Conservation (phyloP, 2,329 filamentous ascomycete species). For the Talaromyces islandicus region DNA sequence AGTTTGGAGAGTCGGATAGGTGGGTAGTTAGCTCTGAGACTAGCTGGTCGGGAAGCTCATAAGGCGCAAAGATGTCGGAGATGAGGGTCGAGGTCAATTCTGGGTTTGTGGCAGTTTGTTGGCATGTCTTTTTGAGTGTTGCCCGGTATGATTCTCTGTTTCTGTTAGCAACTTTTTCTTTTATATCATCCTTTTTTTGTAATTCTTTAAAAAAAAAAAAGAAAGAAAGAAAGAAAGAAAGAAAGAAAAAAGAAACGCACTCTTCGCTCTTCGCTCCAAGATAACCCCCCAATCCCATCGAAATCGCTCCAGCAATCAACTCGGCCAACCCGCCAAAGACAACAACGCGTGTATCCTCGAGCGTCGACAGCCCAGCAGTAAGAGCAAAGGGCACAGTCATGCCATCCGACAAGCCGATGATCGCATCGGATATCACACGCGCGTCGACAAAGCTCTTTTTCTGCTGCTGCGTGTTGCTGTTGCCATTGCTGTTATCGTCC, state of each 20-base stretch:
- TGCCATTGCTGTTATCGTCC: not conserved
- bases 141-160: slow-evolving; percentile 34
- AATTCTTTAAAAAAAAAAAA: not conserved
- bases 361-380: slow-evolving; percentile 59
- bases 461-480: not conserved
- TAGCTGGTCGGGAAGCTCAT: slow-evolving; percentile 31
- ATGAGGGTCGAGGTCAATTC: slow-evolving; percentile 25
- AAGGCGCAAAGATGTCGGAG: slow-evolving; percentile 33
- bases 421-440: slow-evolving; percentile 50
- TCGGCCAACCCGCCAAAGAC: slow-evolving; percentile 70
- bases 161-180: not conserved
- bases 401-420: slow-evolving; percentile 72
- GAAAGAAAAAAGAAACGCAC: slow-evolving; percentile 17
- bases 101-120: slow-evolving; percentile 26
- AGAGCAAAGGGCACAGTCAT: slow-evolving; percentile 75
- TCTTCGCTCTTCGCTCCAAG: slow-evolving; percentile 53
- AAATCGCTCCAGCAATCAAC: slow-evolving; percentile 68
- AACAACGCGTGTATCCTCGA: slow-evolving; percentile 61
- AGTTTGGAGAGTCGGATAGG: slow-evolving; percentile 29
- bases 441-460: slow-evolving; percentile 24
- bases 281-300: slow-evolving; percentile 71
- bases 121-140: slow-evolving; percentile 30
- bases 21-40: slow-evolving; percentile 30
- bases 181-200: no score
- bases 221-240: not conserved